A percentile compares a stretch with the other conserved stretches of the same genome.
Evolutionary conservation across 768 basidiomycete species (phyloP).

Genomic region (Mrakia hoshinonis): DNA sequence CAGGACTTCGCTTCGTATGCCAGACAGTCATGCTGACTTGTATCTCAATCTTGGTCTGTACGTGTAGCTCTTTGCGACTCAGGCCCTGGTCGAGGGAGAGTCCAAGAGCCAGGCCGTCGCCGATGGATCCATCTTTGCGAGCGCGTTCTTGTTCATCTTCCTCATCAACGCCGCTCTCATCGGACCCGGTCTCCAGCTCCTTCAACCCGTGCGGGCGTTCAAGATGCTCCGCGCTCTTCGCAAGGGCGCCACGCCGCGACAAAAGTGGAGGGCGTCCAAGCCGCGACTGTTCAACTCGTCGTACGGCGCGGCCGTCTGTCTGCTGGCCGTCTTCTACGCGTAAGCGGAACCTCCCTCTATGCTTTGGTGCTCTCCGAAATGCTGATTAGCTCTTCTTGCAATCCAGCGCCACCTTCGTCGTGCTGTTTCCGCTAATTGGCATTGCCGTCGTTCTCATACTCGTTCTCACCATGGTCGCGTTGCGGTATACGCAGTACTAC

Average conservation of each 20-base stretch:
- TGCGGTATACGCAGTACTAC: conserved; percentile 7
- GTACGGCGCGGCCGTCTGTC: neutral
- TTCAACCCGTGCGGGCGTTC: neutral
- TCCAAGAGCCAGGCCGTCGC: neutral
- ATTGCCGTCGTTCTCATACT: conserved; percentile 4
- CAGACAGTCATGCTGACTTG: no score
- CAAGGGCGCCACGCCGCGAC: neutral
- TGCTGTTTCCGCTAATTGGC: conserved; percentile 13
- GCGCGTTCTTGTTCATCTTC: conserved; percentile 16
- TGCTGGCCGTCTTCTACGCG: conserved; percentile 18
- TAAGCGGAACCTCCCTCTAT: neutral
- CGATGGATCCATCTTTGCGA: conserved; percentile 7
- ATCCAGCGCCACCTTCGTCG: conserved; percentile 1
- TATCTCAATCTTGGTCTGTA: no score
- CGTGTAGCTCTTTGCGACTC: neutral
- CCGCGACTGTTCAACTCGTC: neutral
- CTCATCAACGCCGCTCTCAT: conserved; percentile 16
- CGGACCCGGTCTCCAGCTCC: conserved; percentile 10
- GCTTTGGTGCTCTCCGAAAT: neutral
- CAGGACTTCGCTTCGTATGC: no score
- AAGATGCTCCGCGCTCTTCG: conserved; percentile 5
- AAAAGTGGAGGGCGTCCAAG: neutral
- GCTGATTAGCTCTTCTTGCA: neutral
- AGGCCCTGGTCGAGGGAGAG: neutral
- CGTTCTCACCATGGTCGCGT: conserved; percentile 8